Base-by-base conservation (phyloP, 768 basidiomycete species). In the Austroboletus eburneus region DNA sequence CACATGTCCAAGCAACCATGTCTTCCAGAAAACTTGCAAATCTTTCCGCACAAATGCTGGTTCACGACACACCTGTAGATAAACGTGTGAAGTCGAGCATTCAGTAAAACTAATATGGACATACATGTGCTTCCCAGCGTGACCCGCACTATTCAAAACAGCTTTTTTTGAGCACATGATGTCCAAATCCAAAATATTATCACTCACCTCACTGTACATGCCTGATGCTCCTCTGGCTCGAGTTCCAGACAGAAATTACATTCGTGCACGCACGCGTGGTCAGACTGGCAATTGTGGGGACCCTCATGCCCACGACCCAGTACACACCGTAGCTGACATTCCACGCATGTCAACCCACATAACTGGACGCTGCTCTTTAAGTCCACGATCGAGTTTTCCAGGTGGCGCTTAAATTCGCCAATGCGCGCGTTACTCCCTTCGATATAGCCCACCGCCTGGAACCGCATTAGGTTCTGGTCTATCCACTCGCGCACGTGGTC, bases 71-170 rank as follows among this genome's bases (percentile, higher is more conserved):
- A 84, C 46, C 83, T 84, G 29, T n/a, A 33, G 37, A 36, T 9
- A 18, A 29, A 23, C 0, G 9, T 52, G 4, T 33, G 25, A n/a
- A 5, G 16, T 7, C 24, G n/a, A 0, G 2, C 2, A 1, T 27
- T 12, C 27, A 27, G 2, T 2, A 3, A 17, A 38, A 4, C 16
- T 0, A 25, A 14, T 2, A 2, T 30, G 39, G 22, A 55, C 74
- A 4, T 58, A 81, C 81, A 79, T 69, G 51, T 83, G 81, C 9
- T 64, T 67, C 13, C 77, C 79, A 18, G 71, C 58, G 49, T 83
- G 81, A 0, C 81, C 82, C 24, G 79, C 80, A n/a, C 80, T 82
- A 27, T 21, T 0, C 3, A 4, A 9, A 36, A n/a, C 2, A 24
- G n/a, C 9, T 18, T 3, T 12, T 27, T 12, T 12, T 27, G 12